Percentiles rank a stretch among this genome's conserved stretches.
Conservation (phyloP, 495 filamentous ascomycete genomes). For the Podospora appendiculata region DNA sequence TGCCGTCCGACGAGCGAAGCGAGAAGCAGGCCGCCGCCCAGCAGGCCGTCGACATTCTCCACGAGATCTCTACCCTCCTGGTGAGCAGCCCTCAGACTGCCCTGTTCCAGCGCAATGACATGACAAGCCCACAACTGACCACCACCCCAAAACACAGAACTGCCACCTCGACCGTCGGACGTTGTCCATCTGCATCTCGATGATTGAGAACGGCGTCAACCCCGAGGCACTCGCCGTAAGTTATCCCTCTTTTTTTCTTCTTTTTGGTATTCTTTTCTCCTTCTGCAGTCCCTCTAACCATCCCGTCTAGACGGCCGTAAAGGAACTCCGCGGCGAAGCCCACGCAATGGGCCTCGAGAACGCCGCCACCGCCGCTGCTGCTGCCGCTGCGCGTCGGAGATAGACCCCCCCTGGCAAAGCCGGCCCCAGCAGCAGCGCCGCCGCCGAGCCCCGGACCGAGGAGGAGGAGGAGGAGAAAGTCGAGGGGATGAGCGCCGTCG, state of each 20-base stretch:
- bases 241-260: slow-evolving; percentile 11
- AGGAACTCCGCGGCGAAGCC: slow-evolving; percentile 61
- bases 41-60: slow-evolving; percentile 90
- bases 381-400: slow-evolving; percentile 4
- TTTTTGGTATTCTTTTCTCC: not conserved
- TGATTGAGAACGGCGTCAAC: slow-evolving; percentile 96
- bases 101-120: not conserved
- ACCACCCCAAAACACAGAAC: slow-evolving; percentile 49
- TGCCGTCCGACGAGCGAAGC: slow-evolving; percentile 39
- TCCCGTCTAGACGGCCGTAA: slow-evolving; percentile 54
- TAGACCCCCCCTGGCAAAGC: not conserved
- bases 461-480: too few relatives aligned
- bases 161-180: slow-evolving; percentile 84
- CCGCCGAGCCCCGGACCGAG: too few relatives aligned
- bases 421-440: not conserved
- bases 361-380: not conserved
- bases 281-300: not conserved
- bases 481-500: too few relatives aligned
- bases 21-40: slow-evolving; percentile 86
- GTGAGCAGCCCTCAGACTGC: slow-evolving; percentile 34
- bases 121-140: not conserved
- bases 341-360: slow-evolving; percentile 30
- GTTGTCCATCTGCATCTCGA: slow-evolving; percentile 86
- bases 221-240: slow-evolving; percentile 89
- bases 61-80: slow-evolving; percentile 85